Base-by-base conservation (phyloP, 2,329 filamentous ascomycete species). In the Curvularia spicifera region DNA sequence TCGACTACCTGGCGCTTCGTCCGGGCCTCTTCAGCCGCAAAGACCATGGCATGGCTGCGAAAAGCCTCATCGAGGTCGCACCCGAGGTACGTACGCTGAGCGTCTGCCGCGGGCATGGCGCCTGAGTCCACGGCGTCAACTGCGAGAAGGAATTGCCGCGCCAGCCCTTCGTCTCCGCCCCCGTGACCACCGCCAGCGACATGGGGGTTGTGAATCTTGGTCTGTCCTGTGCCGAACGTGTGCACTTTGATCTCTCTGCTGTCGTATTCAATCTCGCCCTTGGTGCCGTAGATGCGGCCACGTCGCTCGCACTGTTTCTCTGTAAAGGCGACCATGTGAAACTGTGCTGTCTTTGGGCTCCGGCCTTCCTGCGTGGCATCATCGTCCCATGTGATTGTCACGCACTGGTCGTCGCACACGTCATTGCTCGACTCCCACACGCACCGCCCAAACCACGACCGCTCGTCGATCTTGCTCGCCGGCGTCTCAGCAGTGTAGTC, bases 251-350 rank as follows among this genome's bases (percentile, higher is more conserved):
- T 97, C 0, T 82, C 87, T 20, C 82, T 81, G 52, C 90, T 92
- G 78, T 98, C 93, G 64, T 96, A 95, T 66, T 87, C 86, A 28
- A 98, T 86, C 78, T 98, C 94, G 43, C 94, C 95, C 50, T 87
- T 81, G 0, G 90, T 91, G 48, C 95, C 95, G 78, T 97, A 97
- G 46, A 97, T 87, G 59, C 91, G 82, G 0, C 91, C 93, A 58
- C 93, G 89, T 3, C 95, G 87, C 65, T 96, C 86, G 75, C 94
- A 98, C 66, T 96, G 89, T 72, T 89, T 89, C 71, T 91, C 88
- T 0, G 93, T 96, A 60, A 93, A 91, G 1, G 94, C 93, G 2
- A 94, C 89, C 94, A 98, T 97, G 77, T 98, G 94, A 74, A 98
- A 91, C 1, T 88, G 88, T 0, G 93, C 94, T 15, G 89, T 92